Base-by-base conservation (phyloP, 345 rosid species). In the Gossypium stocksii region DNA sequence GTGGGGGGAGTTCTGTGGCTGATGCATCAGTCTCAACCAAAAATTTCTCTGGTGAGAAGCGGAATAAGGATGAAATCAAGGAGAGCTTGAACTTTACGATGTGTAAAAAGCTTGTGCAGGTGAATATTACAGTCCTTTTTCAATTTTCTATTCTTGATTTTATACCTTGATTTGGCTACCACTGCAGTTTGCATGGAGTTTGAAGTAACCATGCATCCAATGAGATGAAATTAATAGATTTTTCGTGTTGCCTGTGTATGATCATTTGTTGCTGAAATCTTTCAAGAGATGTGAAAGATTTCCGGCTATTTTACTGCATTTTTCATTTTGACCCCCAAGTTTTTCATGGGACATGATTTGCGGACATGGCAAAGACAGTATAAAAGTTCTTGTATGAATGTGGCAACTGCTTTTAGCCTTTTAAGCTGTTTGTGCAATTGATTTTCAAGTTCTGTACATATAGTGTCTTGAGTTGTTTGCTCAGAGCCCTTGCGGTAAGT, bases 61-160 rank as follows among this genome's bases (percentile, higher is more conserved):
- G 75, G 65, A 80, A 83, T 70, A 81, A 84, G 71, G 82, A 81
- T 64, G 89, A 87, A 65, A 78, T 80, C 57, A 87, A 90, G 74
- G 97, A 90, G 78, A 86, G 89, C 19, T 80, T 89, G 77, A 86
- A 94, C 82, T 89, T 94, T 84, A 89, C 82, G 59, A 86, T 91
- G 87, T 94, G 98, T 86, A 89, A 89, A 85, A 93, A 86, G 87
- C 96, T 95, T 78, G 99, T 90, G 70, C 91, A 88, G 92, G 99
- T 95, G 68, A 78, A 86, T 76, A 57, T 73, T 59, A 71, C 57
- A 49, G 71, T 15, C 45, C 70, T 43, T 2, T 48, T 34, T 34
- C 41, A 62, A 11, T 60, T 62, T 76, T 19, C 14, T 57, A 72
- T 62, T 16, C 3, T 67, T 52, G 16, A 49, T 46, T 67, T 10